Base-by-base conservation (phyloP, 805 yeast genomes). In the Kazachstania taianensis region DNA sequence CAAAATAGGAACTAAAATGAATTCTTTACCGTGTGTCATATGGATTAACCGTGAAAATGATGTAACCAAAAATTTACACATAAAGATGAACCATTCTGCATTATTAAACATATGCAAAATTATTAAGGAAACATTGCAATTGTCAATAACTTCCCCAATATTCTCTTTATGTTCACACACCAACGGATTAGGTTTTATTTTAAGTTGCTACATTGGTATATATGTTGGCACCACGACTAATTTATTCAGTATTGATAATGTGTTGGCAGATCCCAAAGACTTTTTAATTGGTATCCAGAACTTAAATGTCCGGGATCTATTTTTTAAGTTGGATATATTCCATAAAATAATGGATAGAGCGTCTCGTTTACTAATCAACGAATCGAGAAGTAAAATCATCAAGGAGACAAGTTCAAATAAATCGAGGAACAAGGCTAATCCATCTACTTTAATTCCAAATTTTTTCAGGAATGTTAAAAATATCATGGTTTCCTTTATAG, bases 51-150 rank as follows among this genome's bases (percentile, higher is more conserved):
- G 45, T 15, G 50, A 49, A 15, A 37, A 40, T 31, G 55, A 52
- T 35, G 33, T 41, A 9, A 40, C 37, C 2, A 42, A 45, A 14
- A 49, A 57, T 31, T 38, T 52, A n/a, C 59, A 53, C 33, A 48
- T 55, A 9, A 41, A 47, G 5, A 48, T 54, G 58, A 75, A 73
- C 17, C 92, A 82, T 53, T 61, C 67, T 28, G 70, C 73, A 33
- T 62, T 92, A 9, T 59, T 87, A 46, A 79, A 84, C 2, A 71
- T 83, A 56, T 86, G 96, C 58, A 85, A 87, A 49, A 81, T 83
- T 15, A 70, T 85, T 51, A 89, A 92, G 48, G 96, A 89, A 53
- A 89, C 97, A 0, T 83, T 95, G 50, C 89, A 84, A 41, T 66
- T 92, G 60, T 69, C 78, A 10, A 71, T 81, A 27, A 69, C 72